These are phyloP conservation scores for Plectosphaerella sp. DNA, from an alignment of 2,329 filamentous ascomycete genomes.

Conservation along the genomic window DNA sequence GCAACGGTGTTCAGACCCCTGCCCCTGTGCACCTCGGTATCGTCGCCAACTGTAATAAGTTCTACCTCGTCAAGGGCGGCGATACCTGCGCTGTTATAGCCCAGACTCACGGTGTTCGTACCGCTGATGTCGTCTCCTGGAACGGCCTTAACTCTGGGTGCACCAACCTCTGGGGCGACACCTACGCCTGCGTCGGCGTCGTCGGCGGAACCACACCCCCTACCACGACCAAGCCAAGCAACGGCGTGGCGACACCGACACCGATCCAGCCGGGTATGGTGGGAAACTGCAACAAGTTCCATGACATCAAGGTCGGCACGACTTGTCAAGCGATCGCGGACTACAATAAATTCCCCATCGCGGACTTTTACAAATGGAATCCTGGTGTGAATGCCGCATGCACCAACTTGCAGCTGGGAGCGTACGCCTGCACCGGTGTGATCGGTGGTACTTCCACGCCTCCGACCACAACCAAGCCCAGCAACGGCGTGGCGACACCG, in stretches of 20 bases:
- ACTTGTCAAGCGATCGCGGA: constrained; percentile 6
- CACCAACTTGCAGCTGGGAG: constrained; percentile 4
- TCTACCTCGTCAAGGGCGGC: constrained; percentile 15
- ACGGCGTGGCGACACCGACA: constrained; percentile 9
- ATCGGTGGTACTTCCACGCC: constrained; percentile 2
- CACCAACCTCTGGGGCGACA: constrained; percentile 6
- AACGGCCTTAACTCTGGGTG: not conserved
- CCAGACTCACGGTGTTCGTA: constrained; percentile 11
- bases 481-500: constrained; percentile 19
- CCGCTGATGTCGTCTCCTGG: not conserved
- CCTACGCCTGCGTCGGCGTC: constrained; percentile 6
- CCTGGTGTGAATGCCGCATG: constrained; percentile 8
- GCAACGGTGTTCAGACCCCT: constrained; percentile 9
- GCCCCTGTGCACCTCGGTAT: constrained; percentile 4
- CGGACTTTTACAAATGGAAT: constrained; percentile 18
- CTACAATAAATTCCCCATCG: constrained; percentile 14
- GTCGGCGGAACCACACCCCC: not conserved
- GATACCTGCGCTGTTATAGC: constrained; percentile 20
- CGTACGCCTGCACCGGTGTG: not conserved
- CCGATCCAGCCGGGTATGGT: constrained; percentile 14
- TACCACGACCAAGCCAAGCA: not conserved
- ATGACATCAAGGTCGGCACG: constrained; percentile 7
- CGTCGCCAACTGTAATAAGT: constrained; percentile 20
- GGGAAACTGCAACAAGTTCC: constrained; percentile 12
- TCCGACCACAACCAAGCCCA: constrained; percentile 7